Evolutionary conservation across 495 filamentous ascomycete species (phyloP), one percentile per base, ranked within the genome.

Genomic region (Sporormia fimetaria): DNA sequence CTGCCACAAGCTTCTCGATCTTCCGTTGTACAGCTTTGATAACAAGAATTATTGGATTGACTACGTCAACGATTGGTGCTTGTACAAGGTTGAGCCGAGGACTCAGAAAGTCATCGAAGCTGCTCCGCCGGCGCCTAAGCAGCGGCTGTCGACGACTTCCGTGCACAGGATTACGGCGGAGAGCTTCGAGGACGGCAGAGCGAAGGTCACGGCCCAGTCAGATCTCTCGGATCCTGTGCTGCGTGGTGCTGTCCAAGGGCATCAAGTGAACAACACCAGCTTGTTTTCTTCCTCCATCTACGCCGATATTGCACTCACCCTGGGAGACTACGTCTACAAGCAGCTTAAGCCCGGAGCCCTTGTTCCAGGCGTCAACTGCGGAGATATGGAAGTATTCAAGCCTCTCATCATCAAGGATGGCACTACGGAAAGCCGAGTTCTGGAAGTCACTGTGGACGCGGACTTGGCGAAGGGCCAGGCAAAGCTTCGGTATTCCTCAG

Each of bases 41-140:
- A 60, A 76, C 22, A 87, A 86, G 67, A 77, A 81, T 49, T 85
- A 86, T 59, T 90, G 85, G 85, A 72, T 87, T 15, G 67, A 77
- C 9, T 87, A 87, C 58, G 68, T 66, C 10, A 76, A 81, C 42
- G 63, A 73, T 47, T 74, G 67, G 58, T 68, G 56, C 21, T 52
- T 74, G 16, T 49, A 51, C 7, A 72, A 70, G 47, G 66, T 67
- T 27, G 60, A 66, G 26, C 56, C 60, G 22, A 47, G 54, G 0
- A 27, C 26, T 17, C 37, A 22, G n/a, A n/a, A n/a, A 6, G 31
- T 42, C 5, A 21, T 28, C 2, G 15, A 2, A 21, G 46, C 38
- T 22, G 39, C 27, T 25, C 47, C 44, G 5, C 42, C 54, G 17
- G 49, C 47, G 0, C 39, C 42, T 32, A 38, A 38, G 0, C 29